Conservation (phyloP, 768 basidiomycete species). For the Crepidotus variabilis region DNA sequence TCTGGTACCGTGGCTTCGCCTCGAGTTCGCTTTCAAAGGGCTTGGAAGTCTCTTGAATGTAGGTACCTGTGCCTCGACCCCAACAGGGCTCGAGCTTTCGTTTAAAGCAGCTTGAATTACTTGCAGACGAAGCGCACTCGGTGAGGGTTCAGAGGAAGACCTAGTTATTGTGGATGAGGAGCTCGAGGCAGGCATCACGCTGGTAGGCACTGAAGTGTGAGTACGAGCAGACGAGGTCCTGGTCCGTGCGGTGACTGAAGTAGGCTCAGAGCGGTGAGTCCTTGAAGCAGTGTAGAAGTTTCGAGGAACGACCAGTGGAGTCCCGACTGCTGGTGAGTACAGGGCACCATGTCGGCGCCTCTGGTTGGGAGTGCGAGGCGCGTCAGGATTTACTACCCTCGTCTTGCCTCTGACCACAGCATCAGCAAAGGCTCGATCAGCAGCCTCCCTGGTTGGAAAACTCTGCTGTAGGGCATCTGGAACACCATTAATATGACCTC, state of each 20-base stretch:
- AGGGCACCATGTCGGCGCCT: not conserved
- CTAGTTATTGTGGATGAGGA: conserved; percentile 8
- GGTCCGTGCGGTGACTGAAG: not conserved
- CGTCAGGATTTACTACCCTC: conserved; percentile 18
- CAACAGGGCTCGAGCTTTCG: not conserved
- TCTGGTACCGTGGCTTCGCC: not conserved
- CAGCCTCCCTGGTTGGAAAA: conserved; percentile 40
- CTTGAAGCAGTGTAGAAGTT: conserved; percentile 3
- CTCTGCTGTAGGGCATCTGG: conserved; percentile 39
- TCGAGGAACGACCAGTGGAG: not conserved
- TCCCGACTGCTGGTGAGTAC: not conserved
- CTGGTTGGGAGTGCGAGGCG: conserved; percentile 2
- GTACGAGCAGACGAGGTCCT: not conserved
- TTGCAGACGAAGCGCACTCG: conserved; percentile 10
- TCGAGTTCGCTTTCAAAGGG: not conserved
- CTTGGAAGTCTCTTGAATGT: not conserved
- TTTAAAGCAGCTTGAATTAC: conserved; percentile 8
- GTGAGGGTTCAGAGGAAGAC: conserved; percentile 13
- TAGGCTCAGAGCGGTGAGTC: not conserved
- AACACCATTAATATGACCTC: conserved; percentile 38
- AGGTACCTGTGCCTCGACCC: conserved; percentile 12
- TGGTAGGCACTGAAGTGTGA: not conserved
- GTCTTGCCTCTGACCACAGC: conserved; percentile 25
- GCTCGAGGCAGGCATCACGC: not conserved
- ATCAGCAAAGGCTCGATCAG: conserved; percentile 26